These are phyloP conservation scores for Nicotiana tomentosiformis DNA, from an alignment of 257 asterid genomes.

Conservation along the genomic window DNA sequence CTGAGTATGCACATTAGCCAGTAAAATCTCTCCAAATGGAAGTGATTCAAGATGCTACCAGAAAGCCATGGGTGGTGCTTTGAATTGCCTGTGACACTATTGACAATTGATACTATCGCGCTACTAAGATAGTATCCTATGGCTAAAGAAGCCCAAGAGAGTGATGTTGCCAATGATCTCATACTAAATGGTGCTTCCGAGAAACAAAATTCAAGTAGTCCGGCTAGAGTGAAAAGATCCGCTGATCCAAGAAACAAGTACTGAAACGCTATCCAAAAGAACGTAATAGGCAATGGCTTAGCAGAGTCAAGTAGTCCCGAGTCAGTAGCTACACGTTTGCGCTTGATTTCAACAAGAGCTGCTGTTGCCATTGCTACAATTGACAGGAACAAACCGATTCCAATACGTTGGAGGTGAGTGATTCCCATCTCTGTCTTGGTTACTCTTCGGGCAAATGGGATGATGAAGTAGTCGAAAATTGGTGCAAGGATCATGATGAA, in stretches of 20 bases:
- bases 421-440: conserved; percentile 67
- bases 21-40: conserved; percentile 66
- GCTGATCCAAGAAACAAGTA: conserved; percentile 87
- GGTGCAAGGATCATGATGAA: conserved; percentile 85
- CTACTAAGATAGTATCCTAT: conserved; percentile 82
- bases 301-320: conserved; percentile 29
- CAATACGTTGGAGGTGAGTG: conserved; percentile 70
- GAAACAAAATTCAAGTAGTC: conserved; percentile 85
- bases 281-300: conserved; percentile 54
- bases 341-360: conserved; percentile 67
- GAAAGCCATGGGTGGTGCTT: conserved; percentile 56
- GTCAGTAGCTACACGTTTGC: conserved; percentile 43
- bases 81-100: conserved; percentile 49
- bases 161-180: conserved; percentile 86
- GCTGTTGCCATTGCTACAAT: conserved; percentile 64
- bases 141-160: conserved; percentile 83
- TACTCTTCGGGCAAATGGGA: conserved; percentile 56
- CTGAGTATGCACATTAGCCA: conserved; percentile 90
- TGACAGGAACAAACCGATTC: conserved; percentile 62
- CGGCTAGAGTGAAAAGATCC: conserved; percentile 83
- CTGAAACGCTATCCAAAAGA: conserved; percentile 82
- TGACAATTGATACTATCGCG: conserved; percentile 62
- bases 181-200: conserved; percentile 75
- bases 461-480: conserved; percentile 55
- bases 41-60: conserved; percentile 55